phyloP scores from a whole-genome alignment of 2,329 filamentous ascomycete genomes.

The Sphaerulina populicola region DNA sequence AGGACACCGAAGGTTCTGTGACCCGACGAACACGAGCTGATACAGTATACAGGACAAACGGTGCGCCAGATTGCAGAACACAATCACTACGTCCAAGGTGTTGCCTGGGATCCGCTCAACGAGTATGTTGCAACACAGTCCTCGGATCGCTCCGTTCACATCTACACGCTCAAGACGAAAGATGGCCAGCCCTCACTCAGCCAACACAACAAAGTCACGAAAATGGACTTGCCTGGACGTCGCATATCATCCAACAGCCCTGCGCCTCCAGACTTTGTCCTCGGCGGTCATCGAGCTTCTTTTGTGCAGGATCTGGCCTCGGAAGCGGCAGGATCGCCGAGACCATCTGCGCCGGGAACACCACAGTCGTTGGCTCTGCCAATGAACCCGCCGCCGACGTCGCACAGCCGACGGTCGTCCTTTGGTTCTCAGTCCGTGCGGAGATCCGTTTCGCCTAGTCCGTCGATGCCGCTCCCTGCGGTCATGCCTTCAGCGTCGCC shows the following conservation, averaged over 20 bases:
- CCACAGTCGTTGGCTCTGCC: slow-evolving; percentile 81
- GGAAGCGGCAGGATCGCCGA: slow-evolving; percentile 66
- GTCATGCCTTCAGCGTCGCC: slow-evolving; percentile 94
- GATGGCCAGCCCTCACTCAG: slow-evolving; percentile 86
- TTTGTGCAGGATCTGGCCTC: slow-evolving; percentile 50
- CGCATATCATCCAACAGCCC: slow-evolving; percentile 88
- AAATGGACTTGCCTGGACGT: slow-evolving; percentile 86
- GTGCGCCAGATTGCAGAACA: slow-evolving; percentile 94
- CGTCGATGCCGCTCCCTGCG: slow-evolving; percentile 66
- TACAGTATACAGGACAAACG: slow-evolving; percentile 45
- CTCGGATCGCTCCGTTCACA: slow-evolving; percentile 93
- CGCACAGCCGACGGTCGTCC: slow-evolving; percentile 87
- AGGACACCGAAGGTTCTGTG: not conserved
- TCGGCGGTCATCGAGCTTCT: slow-evolving; percentile 44
- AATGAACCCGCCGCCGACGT: slow-evolving; percentile 92
- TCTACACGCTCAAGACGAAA: slow-evolving; percentile 92
- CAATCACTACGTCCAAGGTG: slow-evolving; percentile 96
- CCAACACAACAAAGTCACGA: slow-evolving; percentile 71
- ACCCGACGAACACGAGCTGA: slow-evolving; percentile 15
- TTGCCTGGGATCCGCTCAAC: slow-evolving; percentile 95
- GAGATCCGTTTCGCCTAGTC: slow-evolving; percentile 84
- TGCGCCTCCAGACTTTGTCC: slow-evolving; percentile 73
- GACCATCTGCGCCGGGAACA: slow-evolving; percentile 84
- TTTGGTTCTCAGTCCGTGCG: slow-evolving; percentile 64
- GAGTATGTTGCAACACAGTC: slow-evolving; percentile 98